phyloP scores from a whole-genome alignment of 1,139 yeast species.

The Suhomyces coccinellae region DNA sequence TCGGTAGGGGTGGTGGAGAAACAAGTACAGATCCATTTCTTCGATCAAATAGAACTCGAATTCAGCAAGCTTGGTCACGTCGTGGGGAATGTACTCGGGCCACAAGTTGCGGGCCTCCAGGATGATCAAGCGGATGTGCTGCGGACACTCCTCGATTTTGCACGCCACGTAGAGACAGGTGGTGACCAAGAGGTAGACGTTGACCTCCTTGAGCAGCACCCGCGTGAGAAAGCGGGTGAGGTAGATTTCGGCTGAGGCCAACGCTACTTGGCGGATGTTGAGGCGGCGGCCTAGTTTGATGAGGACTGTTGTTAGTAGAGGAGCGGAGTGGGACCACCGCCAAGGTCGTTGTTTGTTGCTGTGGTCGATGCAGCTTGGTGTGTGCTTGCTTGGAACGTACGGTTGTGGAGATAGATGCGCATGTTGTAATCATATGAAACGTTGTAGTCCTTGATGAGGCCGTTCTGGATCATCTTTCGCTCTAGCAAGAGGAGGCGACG shows the following conservation, averaged over 20 bases:
- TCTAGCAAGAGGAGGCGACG: conserved; percentile 41
- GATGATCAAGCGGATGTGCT: conserved; percentile 80
- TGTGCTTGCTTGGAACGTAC: conserved; percentile 16
- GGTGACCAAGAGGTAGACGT: conserved; percentile 75
- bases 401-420: conserved; percentile 67
- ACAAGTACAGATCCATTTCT: conserved; percentile 77
- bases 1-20: conserved; percentile 87
- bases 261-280: conserved; percentile 74
- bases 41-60: conserved; percentile 92
- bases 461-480: conserved; percentile 48
- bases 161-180: conserved; percentile 88
- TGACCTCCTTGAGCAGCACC: conserved; percentile 77
- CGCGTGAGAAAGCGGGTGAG: conserved; percentile 69
- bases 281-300: conserved; percentile 77
- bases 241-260: conserved; percentile 88
- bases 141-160: conserved; percentile 94
- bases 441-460: conserved; percentile 44
- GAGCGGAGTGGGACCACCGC: neutral
- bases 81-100: conserved; percentile 95
- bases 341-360: neutral
- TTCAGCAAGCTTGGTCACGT: conserved; percentile 90
- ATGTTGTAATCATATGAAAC: conserved; percentile 59
- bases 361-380: no score
- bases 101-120: conserved; percentile 86
- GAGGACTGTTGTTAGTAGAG: conserved; percentile 38